A percentile compares a stretch with the other conserved stretches of the same genome.
Conservation (phyloP, 148 eudicot species). For the Dysphania ambrosioides region DNA sequence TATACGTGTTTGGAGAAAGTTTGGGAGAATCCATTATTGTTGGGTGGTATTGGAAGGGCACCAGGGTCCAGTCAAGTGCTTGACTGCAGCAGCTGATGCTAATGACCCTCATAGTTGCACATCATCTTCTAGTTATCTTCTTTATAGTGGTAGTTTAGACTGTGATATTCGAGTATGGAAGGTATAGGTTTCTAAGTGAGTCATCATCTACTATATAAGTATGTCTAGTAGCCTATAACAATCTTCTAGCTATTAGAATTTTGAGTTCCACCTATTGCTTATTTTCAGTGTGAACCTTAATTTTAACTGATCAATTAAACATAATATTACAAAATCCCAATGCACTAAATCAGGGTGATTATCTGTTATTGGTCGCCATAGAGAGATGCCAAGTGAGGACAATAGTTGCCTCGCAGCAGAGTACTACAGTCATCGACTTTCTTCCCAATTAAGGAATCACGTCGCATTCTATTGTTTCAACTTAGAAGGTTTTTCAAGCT, state of each 20-base stretch:
- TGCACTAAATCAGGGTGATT: neutral
- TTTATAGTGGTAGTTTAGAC: constrained; percentile 83
- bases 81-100: constrained; percentile 39
- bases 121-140: constrained; percentile 41
- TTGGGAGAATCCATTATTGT: constrained; percentile 47
- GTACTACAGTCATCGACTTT: neutral
- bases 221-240: constrained; percentile 9
- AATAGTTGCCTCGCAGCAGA: neutral
- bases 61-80: constrained; percentile 74
- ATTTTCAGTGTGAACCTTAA: neutral
- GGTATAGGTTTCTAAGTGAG: constrained; percentile 42
- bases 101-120: constrained; percentile 28
- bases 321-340: neutral
- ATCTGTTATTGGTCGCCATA: neutral
- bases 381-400: neutral
- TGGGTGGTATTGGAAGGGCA: constrained; percentile 76
- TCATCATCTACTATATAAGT: neutral
- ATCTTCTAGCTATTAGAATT: constrained; percentile 8
- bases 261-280: constrained; percentile 12
- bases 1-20: constrained; percentile 70
- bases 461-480: neutral
- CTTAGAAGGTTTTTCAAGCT: neutral
- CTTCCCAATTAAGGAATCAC: neutral
- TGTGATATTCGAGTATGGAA: constrained; percentile 83
- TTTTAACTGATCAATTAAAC: neutral